Percentiles rank a stretch among this genome's conserved stretches.
phyloP scores from a whole-genome alignment of 257 asterid species.

The Plectranthus barbatus region DNA sequence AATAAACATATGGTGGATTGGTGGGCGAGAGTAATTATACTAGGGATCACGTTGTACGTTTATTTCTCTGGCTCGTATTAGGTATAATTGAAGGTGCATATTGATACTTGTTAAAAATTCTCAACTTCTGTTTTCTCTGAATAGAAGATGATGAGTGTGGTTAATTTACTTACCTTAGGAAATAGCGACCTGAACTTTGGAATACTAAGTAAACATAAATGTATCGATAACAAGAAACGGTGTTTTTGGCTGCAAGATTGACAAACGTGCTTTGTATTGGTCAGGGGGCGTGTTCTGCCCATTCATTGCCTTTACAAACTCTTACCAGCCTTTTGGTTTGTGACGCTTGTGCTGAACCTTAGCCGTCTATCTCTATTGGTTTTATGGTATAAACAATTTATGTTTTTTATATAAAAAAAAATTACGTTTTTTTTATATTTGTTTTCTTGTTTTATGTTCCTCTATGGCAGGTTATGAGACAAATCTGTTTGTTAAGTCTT shows the following conservation, averaged over 20 bases:
- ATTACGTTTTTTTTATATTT: neutral
- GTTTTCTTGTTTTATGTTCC: neutral
- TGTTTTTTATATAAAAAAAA: too few relatives aligned
- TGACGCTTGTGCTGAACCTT: too few relatives aligned
- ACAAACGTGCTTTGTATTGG: neutral
- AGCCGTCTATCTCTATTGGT: too few relatives aligned
- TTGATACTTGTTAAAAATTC: neutral
- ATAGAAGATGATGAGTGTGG: neutral
- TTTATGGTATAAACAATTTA: too few relatives aligned
- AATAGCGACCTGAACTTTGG: neutral
- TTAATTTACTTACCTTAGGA: neutral
- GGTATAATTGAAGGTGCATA: neutral
- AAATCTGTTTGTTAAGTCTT: constrained; percentile 28
- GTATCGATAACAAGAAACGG: neutral
- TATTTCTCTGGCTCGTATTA: neutral
- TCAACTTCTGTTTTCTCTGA: neutral
- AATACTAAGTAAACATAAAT: neutral
- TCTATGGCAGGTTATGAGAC: constrained; percentile 30
- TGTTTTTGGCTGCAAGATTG: neutral
- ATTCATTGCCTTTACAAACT: too few relatives aligned
- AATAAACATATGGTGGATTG: neutral
- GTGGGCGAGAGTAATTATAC: neutral
- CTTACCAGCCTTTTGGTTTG: too few relatives aligned
- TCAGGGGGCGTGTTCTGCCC: too few relatives aligned
- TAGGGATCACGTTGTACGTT: neutral